These are phyloP conservation scores for Ascomycota sp. DNA, from an alignment of 2,329 filamentous ascomycete species.

Conservation along the genomic window DNA sequence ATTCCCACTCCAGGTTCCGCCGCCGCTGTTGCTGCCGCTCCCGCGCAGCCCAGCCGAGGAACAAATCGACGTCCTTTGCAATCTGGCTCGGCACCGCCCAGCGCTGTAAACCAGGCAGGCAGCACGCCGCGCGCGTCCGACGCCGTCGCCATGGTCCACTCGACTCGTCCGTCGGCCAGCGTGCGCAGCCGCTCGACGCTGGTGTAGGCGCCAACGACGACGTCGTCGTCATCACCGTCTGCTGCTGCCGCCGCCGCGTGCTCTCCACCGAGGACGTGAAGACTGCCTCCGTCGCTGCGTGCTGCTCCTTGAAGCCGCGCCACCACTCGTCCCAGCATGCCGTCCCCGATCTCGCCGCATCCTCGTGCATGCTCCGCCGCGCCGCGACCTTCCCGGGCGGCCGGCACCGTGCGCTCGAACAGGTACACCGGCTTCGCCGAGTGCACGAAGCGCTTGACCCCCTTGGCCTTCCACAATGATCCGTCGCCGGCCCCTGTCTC, in stretches of 20 bases:
- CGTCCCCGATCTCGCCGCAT: constrained; percentile 27
- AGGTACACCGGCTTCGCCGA: constrained; percentile 31
- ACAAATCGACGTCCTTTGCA: constrained; percentile 51
- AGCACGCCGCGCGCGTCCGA: constrained; percentile 48
- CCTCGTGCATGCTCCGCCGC: constrained; percentile 39
- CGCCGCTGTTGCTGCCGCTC: too few species aligned
- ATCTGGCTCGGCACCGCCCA: constrained; percentile 39
- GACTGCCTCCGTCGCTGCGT: constrained; percentile 18
- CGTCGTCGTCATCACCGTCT: constrained; percentile 7
- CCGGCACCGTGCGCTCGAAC: constrained; percentile 26
- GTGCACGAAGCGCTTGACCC: constrained; percentile 25
- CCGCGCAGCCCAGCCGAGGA: constrained; percentile 38
- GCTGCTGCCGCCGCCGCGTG: constrained; percentile 16
- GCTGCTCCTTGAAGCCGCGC: constrained; percentile 30
- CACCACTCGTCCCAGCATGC: constrained; percentile 46
- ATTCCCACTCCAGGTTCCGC: too few species aligned
- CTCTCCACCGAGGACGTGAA: constrained; percentile 18
- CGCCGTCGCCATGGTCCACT: constrained; percentile 64
- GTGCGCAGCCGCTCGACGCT: constrained; percentile 42
- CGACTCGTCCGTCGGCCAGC: constrained; percentile 23
- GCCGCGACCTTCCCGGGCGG: too few species aligned
- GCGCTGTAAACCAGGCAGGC: constrained; percentile 46
- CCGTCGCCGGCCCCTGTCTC: constrained; percentile 1
- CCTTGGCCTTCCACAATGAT: constrained; percentile 27
- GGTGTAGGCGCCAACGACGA: constrained; percentile 39